Conservation (phyloP, 352 stramenopile genomes). For the Phytophthora constricta region DNA sequence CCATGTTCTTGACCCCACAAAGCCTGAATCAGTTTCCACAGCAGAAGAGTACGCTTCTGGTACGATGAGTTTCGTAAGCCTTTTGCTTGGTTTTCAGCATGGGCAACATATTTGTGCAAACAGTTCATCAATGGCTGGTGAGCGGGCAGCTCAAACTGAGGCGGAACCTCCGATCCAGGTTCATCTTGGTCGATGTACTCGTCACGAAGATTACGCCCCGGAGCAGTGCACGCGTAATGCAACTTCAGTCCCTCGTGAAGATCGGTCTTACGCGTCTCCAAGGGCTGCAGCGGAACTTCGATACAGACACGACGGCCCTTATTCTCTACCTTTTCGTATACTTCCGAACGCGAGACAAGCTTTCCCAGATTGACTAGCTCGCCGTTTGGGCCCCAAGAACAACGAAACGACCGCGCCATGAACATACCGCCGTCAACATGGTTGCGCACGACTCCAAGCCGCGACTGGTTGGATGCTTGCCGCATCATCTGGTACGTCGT, state of each 20-base stretch:
- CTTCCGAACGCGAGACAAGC: constrained; percentile 36
- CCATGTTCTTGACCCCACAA: constrained; percentile 82
- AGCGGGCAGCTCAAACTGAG: constrained; percentile 55
- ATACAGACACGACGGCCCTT: constrained; percentile 44
- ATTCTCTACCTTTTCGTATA: constrained; percentile 25
- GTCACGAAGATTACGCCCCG: constrained; percentile 25
- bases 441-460: constrained; percentile 50
- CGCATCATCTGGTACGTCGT: constrained; percentile 78
- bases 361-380: constrained; percentile 73
- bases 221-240: constrained; percentile 61
- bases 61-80: constrained; percentile 14
- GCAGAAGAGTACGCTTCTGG: constrained; percentile 36
- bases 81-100: constrained; percentile 41
- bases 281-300: constrained; percentile 56
- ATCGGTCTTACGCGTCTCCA: constrained; percentile 42
- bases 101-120: constrained; percentile 66
- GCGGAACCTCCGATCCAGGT: constrained; percentile 32
- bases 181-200: constrained; percentile 36
- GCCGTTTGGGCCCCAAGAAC: constrained; percentile 80
- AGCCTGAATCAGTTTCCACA: constrained; percentile 79
- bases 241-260: constrained; percentile 64
- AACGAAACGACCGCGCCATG: constrained; percentile 83
- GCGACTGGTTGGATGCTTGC: constrained; percentile 39
- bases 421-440: constrained; percentile 72
- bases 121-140: constrained; percentile 59